Evolutionary conservation across 495 filamentous ascomycete genomes (phyloP).

Genomic region (Tuber indicum): DNA sequence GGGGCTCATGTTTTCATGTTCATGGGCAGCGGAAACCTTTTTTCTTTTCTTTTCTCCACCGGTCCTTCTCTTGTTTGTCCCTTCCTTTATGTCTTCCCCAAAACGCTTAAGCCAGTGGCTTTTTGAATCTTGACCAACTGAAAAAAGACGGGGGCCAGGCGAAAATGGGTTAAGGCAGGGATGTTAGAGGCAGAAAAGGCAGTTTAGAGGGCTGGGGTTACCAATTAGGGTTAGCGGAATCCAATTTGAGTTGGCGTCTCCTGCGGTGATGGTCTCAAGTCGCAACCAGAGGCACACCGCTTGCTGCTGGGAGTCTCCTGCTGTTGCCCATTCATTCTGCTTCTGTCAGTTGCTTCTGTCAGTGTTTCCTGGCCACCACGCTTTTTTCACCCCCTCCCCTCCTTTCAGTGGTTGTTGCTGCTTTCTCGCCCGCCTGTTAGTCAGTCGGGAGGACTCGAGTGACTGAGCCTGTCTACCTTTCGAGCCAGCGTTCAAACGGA

Average conservation of each 20-base stretch:
- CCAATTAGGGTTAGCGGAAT: slow-evolving; percentile 35
- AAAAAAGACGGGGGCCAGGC: slow-evolving; percentile 25
- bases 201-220: slow-evolving; percentile 33
- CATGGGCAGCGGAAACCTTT: not conserved
- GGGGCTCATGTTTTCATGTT: not conserved
- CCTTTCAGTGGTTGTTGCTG: slow-evolving; percentile 27
- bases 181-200: slow-evolving; percentile 24
- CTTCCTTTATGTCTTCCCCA: not conserved
- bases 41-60: not conserved
- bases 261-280: slow-evolving; percentile 24
- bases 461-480: not conserved
- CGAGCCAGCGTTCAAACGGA: not conserved
- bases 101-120: slow-evolving; percentile 1
- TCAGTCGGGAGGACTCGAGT: not conserved
- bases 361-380: slow-evolving; percentile 29
- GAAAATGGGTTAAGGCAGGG: slow-evolving; percentile 31
- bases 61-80: not conserved
- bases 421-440: not conserved
- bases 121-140: slow-evolving; percentile 15
- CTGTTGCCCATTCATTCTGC: slow-evolving; percentile 30
- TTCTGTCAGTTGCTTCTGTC: slow-evolving; percentile 11
- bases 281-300: slow-evolving; percentile 35
- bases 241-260: slow-evolving; percentile 36
- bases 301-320: slow-evolving; percentile 22
- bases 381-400: slow-evolving; percentile 24